Percentiles rank a stretch among this genome's conserved stretches.
Conservation (phyloP, 371 early-diverging fungal genomes). For the Antonospora locustae region DNA sequence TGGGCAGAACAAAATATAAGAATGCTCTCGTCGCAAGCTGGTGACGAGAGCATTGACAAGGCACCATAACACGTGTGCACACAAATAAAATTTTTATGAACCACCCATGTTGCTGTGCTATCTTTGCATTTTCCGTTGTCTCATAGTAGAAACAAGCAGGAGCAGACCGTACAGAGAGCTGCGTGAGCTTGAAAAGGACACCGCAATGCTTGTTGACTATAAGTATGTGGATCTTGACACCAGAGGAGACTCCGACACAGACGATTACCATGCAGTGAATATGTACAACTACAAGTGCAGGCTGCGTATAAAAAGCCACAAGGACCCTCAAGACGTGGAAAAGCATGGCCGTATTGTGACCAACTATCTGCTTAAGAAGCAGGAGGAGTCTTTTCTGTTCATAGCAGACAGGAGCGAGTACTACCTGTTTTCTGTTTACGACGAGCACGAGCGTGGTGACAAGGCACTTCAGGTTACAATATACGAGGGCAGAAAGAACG, state of each 20-base stretch:
- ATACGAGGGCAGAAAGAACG: constrained; percentile 41
- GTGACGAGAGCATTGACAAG: background rate
- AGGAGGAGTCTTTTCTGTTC: constrained; percentile 31
- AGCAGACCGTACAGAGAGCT: too few species aligned
- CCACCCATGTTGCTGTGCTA: too few species aligned
- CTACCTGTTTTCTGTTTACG: constrained; percentile 32
- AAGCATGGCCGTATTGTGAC: constrained; percentile 12
- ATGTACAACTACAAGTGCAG: background rate
- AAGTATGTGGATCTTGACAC: too few species aligned
- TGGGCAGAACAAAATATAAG: constrained; percentile 66
- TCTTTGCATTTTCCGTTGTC: too few species aligned
- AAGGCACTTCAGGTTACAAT: constrained; percentile 31
- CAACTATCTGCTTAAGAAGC: constrained; percentile 31
- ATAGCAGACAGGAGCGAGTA: constrained; percentile 24
- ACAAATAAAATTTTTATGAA: too few species aligned
- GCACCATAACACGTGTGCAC: background rate
- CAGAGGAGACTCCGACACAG: too few species aligned
- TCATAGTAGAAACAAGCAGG: too few species aligned
- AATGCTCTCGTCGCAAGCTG: constrained; percentile 1
- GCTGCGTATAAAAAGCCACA: constrained; percentile 16
- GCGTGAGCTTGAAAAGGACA: too few species aligned
- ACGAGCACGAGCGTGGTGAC: constrained; percentile 5
- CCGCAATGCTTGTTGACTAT: too few species aligned
- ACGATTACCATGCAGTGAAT: too few species aligned
- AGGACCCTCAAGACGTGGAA: constrained; percentile 12